Evolutionary conservation across 176 grass and related monocot genomes (phyloP), one percentile per base, ranked within the genome.

Genomic region (Bonia amplexicaulis): DNA sequence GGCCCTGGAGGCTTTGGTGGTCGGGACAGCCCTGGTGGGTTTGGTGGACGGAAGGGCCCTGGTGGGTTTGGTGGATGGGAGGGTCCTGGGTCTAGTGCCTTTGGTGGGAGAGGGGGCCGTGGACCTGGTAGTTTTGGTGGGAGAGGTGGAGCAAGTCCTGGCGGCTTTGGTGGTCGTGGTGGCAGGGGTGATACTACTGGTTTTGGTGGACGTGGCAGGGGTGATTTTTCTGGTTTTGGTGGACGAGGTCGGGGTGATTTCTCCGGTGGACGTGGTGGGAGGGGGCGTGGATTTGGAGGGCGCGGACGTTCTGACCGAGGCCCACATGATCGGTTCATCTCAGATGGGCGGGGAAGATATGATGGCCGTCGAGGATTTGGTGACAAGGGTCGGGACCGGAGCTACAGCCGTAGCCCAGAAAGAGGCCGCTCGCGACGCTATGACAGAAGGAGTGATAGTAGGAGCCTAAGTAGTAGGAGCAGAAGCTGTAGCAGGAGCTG

Each of bases 371-470:
- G 88, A 79, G 92, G 96, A 80, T 90, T 89, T 86, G 79, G 82
- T 4, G 82, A 74, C 61, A 96, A 89, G 61, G 82, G 81, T 49
- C 80, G 78, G 53, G 96, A 93, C 29, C 83, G 71, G 52, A 94
- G 88, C 89, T 92, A 96, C 77, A 96, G 96, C 62, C 91, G 84
- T 22, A 93, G 91, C 29, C 89, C 93, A n/a, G 86, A 88, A 39
- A 92, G 89, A 89, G 89, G 85, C 66, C 79, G 85, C 48, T 84
- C 85, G 20, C 70, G 91, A 70, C 89, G 91, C 57, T 94, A 94
- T 35, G 80, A 90, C 26, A 86, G 93, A 53, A 90, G 85, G 75
- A 88, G 93, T 62, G 53, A 51, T 27, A 92, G 89, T 70, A 82
- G 88, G 71, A 89, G 90, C 64, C 29, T 48, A 54, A 87, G 90